phyloP scores from a whole-genome alignment of 352 stramenopile species.

The Pythium scleroteichum region DNA sequence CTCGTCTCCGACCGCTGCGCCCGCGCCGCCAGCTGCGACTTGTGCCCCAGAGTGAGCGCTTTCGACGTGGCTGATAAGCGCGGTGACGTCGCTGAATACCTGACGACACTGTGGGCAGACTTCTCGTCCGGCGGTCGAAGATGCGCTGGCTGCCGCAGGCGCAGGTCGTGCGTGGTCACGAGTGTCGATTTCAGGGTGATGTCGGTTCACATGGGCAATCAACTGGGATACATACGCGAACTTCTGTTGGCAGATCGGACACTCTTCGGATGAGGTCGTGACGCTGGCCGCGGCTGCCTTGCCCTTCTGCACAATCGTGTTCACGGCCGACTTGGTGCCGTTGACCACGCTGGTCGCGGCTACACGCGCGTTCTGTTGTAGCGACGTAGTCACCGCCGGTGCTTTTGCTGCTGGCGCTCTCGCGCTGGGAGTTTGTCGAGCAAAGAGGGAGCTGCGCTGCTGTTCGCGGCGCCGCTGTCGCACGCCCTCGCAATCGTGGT shows the following conservation, averaged over 20 bases:
- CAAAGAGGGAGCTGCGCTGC: constrained; percentile 17
- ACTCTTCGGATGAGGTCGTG: constrained; percentile 52
- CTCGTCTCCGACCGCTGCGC: constrained; percentile 32
- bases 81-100: constrained; percentile 50
- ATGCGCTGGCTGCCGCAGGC: neutral
- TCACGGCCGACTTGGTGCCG: constrained; percentile 24
- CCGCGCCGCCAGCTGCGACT: constrained; percentile 8
- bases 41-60: constrained; percentile 36
- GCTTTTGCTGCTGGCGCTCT: constrained; percentile 5
- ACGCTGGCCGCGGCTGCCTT: constrained; percentile 27
- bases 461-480: constrained; percentile 34
- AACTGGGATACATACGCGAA: constrained; percentile 74
- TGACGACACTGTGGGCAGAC: constrained; percentile 71
- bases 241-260: constrained; percentile 72
- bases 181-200: constrained; percentile 48
- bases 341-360: constrained; percentile 23
- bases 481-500: constrained; percentile 60
- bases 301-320: constrained; percentile 25
- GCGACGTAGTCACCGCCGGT: constrained; percentile 9
- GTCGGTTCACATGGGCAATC: constrained; percentile 73
- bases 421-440: neutral
- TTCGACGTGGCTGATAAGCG: constrained; percentile 68
- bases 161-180: constrained; percentile 6
- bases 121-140: constrained; percentile 33
- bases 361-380: constrained; percentile 26